These are phyloP conservation scores for Hypseocharis bilobata DNA, from an alignment of 441 rosid species.

Conservation along the genomic window DNA sequence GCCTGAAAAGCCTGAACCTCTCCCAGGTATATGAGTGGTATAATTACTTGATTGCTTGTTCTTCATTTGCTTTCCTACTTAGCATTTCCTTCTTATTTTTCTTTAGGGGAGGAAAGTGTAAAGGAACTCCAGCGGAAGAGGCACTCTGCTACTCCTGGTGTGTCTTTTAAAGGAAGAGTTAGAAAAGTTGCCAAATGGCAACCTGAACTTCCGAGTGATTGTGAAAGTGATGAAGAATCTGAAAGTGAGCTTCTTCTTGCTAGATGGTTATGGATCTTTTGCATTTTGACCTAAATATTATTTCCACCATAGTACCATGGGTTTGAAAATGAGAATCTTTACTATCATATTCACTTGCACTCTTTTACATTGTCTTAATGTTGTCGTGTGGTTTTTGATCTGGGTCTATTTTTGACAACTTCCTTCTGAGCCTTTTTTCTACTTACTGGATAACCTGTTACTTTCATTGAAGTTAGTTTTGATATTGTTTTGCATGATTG, in stretches of 20 bases:
- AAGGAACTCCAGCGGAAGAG: slow-evolving; percentile 90
- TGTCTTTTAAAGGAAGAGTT: slow-evolving; percentile 85
- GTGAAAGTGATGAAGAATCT: slow-evolving; percentile 75
- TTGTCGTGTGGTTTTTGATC: neutral
- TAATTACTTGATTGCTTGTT: slow-evolving; percentile 17
- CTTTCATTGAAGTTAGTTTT: neutral
- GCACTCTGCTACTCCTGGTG: slow-evolving; percentile 84
- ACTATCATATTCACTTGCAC: slow-evolving; percentile 1
- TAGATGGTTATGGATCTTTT: slow-evolving; percentile 16
- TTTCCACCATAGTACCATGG: slow-evolving; percentile 2
- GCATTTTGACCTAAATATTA: neutral
- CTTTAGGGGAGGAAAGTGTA: slow-evolving; percentile 73
- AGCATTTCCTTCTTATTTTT: slow-evolving; percentile 16
- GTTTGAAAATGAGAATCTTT: neutral
- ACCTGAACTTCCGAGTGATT: slow-evolving; percentile 79
- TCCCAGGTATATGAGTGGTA: slow-evolving; percentile 42
- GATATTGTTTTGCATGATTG: neutral
- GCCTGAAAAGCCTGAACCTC: slow-evolving; percentile 92
- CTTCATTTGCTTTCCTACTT: slow-evolving; percentile 16
- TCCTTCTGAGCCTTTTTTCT: neutral
- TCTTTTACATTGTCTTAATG: neutral
- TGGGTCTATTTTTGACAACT: neutral
- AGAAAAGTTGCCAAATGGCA: slow-evolving; percentile 89
- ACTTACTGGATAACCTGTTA: neutral
- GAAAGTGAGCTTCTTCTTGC: slow-evolving; percentile 50